Base-by-base conservation (phyloP, 768 basidiomycete genomes). In the Tulasnella calospora region DNA sequence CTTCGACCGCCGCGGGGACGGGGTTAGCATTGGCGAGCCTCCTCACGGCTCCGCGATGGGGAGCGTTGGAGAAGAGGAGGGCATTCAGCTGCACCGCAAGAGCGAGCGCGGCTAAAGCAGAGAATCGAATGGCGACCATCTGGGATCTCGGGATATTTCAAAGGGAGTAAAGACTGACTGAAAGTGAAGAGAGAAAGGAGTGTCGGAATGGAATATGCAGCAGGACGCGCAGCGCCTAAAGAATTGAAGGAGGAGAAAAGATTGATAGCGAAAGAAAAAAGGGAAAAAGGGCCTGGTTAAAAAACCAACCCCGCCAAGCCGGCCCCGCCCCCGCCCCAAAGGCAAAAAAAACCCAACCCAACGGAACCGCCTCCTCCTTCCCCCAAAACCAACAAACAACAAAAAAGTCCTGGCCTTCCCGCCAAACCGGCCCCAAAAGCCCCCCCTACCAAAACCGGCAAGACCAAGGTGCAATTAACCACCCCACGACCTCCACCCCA, bases 131-230 rank as follows among this genome's bases (percentile, higher is more conserved):
- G 36, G 44, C 71, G 71, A 46, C 71, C 71, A 72, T 72, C 36
- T 30, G 70, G 40, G 70, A 33, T 46, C 21, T 40, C 36, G 36
- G 30, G 71, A 23, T 9, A 36, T 72, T 40, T 40, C 38, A 72
- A 72, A 40, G 71, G 27, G n/a, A 72, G 71, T 40, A 72, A 72
- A 41, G 36, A 72, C n/a, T 46, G 71, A 72, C 36, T 72, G 71
- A 38, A 38, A 30, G 12, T 67, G 30, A 67, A 67, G 1, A n/a
- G 15, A 21, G 36, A 41, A 72, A 72, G 0, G 71, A 72, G 27
- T 72, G 71, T 72, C 33, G 36, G 38, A 6, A 9, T 3, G 36
- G 71, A 72, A 46, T n/a, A 72, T 40, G 71, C 61, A 67, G 30
- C 21, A 27, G 36, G 38, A 72, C 44, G 71, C 71, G 30, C 71